A percentile compares a stretch with the other conserved stretches of the same genome.
Evolutionary conservation across 805 yeast species (phyloP).

Genomic region (Candida wancherniae): DNA sequence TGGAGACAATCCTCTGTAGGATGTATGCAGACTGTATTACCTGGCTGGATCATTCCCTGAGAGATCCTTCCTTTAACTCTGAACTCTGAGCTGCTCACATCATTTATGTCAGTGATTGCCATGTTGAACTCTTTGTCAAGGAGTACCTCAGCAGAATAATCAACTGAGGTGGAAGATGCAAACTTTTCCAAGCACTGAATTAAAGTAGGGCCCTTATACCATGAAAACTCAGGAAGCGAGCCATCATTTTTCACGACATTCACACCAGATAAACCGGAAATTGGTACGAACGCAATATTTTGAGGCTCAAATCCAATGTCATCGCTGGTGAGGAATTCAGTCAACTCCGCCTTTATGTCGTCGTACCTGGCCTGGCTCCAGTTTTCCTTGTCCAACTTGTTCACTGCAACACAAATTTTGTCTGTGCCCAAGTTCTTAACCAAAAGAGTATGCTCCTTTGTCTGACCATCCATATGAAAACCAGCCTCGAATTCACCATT

Average conservation of each 20-base stretch:
- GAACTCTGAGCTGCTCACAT: constrained; percentile 44
- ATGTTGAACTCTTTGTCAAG: constrained; percentile 43
- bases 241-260: constrained; percentile 49
- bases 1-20: constrained; percentile 47
- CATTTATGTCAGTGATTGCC: constrained; percentile 59
- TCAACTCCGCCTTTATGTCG: constrained; percentile 45
- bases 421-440: constrained; percentile 66
- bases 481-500: constrained; percentile 70
- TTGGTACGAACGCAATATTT: constrained; percentile 53
- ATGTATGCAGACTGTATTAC: constrained; percentile 55
- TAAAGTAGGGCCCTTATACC: constrained; percentile 48
- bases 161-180: no score
- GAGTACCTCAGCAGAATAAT: constrained; percentile 11
- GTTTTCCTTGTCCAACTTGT: constrained; percentile 61
- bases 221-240: constrained; percentile 27
- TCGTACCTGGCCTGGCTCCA: constrained; percentile 55
- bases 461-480: constrained; percentile 63
- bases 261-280: constrained; percentile 64
- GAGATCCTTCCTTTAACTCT: constrained; percentile 60
- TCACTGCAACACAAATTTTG: constrained; percentile 55
- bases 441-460: constrained; percentile 70
- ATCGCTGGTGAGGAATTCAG: constrained; percentile 43
- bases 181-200: constrained; percentile 37
- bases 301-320: constrained; percentile 47
- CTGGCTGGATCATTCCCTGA: constrained; percentile 65